Percentiles rank a stretch among this genome's conserved stretches.
Evolutionary conservation across 2,329 filamentous ascomycete genomes (phyloP).

Genomic region (Aspergillus thermomutatus): DNA sequence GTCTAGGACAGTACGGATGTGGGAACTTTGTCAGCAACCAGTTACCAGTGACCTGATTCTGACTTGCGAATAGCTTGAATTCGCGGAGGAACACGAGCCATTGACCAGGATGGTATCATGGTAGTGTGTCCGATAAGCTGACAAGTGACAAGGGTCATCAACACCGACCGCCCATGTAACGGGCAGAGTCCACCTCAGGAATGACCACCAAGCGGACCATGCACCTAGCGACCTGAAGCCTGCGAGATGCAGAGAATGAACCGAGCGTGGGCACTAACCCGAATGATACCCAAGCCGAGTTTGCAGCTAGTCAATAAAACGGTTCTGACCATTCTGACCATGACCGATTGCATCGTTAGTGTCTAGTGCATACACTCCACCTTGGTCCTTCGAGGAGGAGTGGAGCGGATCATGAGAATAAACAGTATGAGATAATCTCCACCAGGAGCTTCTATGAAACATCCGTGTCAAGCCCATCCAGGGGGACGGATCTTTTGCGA

Average conservation of each 20-base stretch:
- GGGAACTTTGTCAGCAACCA: neutral
- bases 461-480: neutral
- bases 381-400: neutral
- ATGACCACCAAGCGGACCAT: slow-evolving; percentile 21
- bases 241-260: slow-evolving; percentile 7
- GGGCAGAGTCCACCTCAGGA: slow-evolving; percentile 3
- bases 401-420: neutral
- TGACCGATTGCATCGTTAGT: neutral
- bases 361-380: neutral
- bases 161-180: neutral
- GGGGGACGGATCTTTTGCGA: neutral
- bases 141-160: neutral
- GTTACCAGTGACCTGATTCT: neutral
- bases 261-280: slow-evolving; percentile 17
- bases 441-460: neutral
- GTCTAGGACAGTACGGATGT: neutral
- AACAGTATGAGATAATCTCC: neutral
- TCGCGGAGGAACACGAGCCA: neutral
- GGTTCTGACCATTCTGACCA: neutral
- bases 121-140: neutral
- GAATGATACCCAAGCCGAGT: slow-evolving; percentile 1
- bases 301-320: neutral
- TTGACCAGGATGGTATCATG: neutral
- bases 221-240: slow-evolving; percentile 11
- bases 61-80: neutral